phyloP scores from a whole-genome alignment of 2,329 filamentous ascomycete genomes.

The Sporothrix inflata region DNA sequence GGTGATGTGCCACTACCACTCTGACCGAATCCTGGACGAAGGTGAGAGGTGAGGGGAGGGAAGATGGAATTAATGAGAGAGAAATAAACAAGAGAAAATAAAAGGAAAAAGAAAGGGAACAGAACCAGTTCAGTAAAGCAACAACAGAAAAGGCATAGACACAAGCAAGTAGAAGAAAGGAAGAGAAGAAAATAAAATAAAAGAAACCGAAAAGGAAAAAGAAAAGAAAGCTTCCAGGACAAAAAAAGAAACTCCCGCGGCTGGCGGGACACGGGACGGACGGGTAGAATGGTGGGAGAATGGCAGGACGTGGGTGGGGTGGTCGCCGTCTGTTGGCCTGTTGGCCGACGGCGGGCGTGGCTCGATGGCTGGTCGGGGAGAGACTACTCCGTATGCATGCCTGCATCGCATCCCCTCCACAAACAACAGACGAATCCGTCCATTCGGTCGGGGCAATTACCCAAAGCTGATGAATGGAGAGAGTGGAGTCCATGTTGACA shows the following conservation, averaged over 20 bases:
- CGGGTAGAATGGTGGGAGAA: not conserved
- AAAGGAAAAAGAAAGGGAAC: not conserved
- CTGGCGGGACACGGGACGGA: not conserved
- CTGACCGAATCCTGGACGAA: not conserved
- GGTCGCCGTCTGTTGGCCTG: not conserved
- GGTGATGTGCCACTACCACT: not conserved
- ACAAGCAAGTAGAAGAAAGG: not conserved
- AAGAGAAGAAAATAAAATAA: not conserved
- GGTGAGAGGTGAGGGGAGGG: not conserved
- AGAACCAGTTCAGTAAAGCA: not conserved
- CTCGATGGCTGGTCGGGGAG: not conserved
- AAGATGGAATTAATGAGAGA: not conserved
- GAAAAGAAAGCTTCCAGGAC: not conserved
- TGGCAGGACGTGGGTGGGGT: not conserved
- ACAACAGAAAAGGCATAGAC: too few species aligned
- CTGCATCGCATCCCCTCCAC: not conserved
- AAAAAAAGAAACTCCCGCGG: not conserved
- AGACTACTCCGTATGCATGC: not conserved
- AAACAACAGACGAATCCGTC: not conserved
- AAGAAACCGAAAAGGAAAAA: not conserved
- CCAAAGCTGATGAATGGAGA: not conserved
- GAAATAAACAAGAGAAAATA: not conserved
- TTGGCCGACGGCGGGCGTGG: not conserved
- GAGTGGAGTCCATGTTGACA: too few species aligned
- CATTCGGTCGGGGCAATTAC: slow-evolving; percentile 15